Evolutionary conservation across 1,284 basidiomycete genomes (phyloP).

Genomic region (Exobasidium cylindrosporum): DNA sequence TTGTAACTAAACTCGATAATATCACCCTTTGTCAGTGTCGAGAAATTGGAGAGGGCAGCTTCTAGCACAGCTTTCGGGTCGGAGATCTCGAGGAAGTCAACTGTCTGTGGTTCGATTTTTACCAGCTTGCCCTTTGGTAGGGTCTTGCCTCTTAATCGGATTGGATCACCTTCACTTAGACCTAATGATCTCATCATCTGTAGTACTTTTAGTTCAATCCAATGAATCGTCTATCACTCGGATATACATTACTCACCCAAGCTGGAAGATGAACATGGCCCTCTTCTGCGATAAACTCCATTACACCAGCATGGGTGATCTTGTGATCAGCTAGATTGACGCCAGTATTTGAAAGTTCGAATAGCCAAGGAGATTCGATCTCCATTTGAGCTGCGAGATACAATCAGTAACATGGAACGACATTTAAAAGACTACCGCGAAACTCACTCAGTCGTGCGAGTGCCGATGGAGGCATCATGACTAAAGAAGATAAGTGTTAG

Average conservation of each 20-base stretch:
- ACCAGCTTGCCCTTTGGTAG: conserved; percentile 91
- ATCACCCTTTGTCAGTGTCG: conserved; percentile 59
- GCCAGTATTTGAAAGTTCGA: conserved; percentile 82
- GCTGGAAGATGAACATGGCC: conserved; percentile 91
- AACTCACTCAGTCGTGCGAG: conserved; percentile 73
- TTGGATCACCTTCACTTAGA: conserved; percentile 88
- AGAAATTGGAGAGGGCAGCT: conserved; percentile 88
- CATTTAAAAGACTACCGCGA: not conserved
- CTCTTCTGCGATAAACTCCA: conserved; percentile 98
- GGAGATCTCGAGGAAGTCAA: conserved; percentile 81
- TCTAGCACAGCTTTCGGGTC: conserved; percentile 97
- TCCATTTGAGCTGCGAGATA: conserved; percentile 68
- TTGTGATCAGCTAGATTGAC: conserved; percentile 22
- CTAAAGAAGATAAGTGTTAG: conserved; percentile 57
- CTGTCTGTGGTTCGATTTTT: conserved; percentile 92
- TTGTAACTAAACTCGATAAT: conserved; percentile 59
- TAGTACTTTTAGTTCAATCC: not conserved
- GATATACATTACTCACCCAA: conserved; percentile 64
- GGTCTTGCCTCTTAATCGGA: conserved; percentile 82
- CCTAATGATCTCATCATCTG: conserved; percentile 94
- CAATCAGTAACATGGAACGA: conserved; percentile 1
- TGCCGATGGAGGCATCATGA: conserved; percentile 95
- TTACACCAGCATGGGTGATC: conserved; percentile 86
- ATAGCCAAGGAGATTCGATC: conserved; percentile 90
- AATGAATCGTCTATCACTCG: not conserved